Percentiles rank a stretch among this genome's conserved stretches.
Evolutionary conservation across 23 red algal species (phyloP).

Genomic region (Chondrus crispus): DNA sequence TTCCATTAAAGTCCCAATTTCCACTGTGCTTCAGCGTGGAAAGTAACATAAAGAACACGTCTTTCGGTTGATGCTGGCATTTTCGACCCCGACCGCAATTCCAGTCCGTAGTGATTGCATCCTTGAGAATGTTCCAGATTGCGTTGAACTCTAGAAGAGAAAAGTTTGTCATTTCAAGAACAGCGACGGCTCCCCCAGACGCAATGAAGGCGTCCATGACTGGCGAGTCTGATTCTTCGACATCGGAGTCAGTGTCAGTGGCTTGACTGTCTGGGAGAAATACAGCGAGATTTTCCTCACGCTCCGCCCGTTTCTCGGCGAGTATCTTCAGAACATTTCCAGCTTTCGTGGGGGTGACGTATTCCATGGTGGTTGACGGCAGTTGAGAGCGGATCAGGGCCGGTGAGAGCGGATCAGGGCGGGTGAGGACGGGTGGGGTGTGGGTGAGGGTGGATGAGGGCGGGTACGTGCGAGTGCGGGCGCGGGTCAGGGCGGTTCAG

Average conservation of each 20-base stretch:
- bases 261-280: too few species aligned
- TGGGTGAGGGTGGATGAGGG: too few species aligned
- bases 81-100: neutral
- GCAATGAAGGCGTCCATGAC: neutral
- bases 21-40: neutral
- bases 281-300: too few species aligned
- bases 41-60: neutral
- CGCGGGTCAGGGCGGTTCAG: too few species aligned
- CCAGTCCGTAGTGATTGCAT: neutral
- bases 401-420: too few species aligned
- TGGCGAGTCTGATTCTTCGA: neutral
- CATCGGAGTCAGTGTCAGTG: neutral
- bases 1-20: neutral
- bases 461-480: too few species aligned
- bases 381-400: too few species aligned
- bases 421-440: too few species aligned
- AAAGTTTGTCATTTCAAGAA: neutral
- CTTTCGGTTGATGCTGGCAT: neutral
- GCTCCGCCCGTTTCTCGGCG: too few species aligned
- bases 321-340: too few species aligned
- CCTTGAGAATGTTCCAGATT: neutral
- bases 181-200: neutral
- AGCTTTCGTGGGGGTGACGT: too few species aligned
- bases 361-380: too few species aligned
- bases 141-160: neutral